phyloP scores from a whole-genome alignment of 176 grass and related monocot species.

The Areca catechu region DNA sequence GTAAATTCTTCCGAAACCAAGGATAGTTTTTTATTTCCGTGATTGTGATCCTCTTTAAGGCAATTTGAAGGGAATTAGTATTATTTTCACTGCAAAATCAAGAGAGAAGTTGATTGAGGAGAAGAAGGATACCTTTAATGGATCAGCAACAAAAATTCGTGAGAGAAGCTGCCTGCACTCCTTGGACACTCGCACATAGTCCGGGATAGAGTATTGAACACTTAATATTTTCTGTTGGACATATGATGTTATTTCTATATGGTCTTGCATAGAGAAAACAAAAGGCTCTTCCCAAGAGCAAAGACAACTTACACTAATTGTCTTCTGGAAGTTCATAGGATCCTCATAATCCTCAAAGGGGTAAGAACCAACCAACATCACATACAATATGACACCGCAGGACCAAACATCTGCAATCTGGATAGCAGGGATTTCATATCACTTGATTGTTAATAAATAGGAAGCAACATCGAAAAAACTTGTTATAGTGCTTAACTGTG shows the following conservation, averaged over 20 bases:
- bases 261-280: not conserved
- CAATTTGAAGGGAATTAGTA: not conserved
- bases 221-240: conserved; percentile 66
- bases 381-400: conserved; percentile 78
- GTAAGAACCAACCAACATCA: conserved; percentile 91
- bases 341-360: conserved; percentile 94
- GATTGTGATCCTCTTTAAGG: conserved; percentile 8
- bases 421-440: not conserved
- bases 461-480: not conserved
- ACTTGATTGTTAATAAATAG: conserved; percentile 12
- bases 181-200: conserved; percentile 1
- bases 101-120: not conserved
- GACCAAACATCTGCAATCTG: conserved; percentile 97
- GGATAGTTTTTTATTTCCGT: not conserved
- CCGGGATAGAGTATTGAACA: conserved; percentile 8
- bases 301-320: conserved; percentile 44
- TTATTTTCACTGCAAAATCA: not conserved
- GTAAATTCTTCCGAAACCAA: conserved; percentile 15
- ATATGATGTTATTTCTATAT: not conserved
- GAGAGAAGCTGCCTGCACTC: conserved; percentile 10
- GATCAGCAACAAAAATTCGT: conserved; percentile 3
- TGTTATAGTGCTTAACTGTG: not conserved
- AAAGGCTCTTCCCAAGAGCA: not conserved
- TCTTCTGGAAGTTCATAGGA: conserved; percentile 78
- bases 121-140: not conserved